These are phyloP conservation scores for Eimeria zaria DNA, from an alignment of 169 alveolate genomes.

Conservation along the genomic window DNA sequence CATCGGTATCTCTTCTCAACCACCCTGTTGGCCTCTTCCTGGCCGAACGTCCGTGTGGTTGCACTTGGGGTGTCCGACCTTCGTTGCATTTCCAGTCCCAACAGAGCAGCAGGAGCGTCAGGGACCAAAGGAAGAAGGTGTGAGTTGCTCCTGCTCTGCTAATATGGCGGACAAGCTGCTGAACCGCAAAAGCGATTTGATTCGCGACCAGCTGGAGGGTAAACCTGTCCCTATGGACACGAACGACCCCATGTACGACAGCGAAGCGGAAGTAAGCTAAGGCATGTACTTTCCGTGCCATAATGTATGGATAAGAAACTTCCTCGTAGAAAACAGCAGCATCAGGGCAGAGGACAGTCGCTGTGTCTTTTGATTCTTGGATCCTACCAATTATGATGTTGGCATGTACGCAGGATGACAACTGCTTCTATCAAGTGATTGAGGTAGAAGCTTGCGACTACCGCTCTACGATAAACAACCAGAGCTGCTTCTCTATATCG, in stretches of 20 bases:
- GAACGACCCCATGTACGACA: slow-evolving; percentile 68
- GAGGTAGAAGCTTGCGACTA: slow-evolving; percentile 75
- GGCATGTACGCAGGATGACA: slow-evolving; percentile 66
- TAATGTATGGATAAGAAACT: not conserved
- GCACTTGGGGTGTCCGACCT: not conserved
- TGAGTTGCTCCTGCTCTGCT: not conserved
- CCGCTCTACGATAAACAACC: slow-evolving; percentile 72
- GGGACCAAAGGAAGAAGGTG: not conserved
- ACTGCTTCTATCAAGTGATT: slow-evolving; percentile 80
- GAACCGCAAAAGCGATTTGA: slow-evolving; percentile 45
- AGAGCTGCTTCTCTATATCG: slow-evolving; percentile 64
- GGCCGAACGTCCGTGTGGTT: not conserved
- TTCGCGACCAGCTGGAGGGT: slow-evolving; percentile 68
- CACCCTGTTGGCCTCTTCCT: not conserved
- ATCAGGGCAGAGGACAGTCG: not conserved
- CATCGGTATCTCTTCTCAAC: not conserved
- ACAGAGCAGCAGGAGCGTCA: slow-evolving; percentile 6
- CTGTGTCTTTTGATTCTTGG: not conserved
- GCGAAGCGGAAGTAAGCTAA: slow-evolving; percentile 54
- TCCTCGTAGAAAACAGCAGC: not conserved
- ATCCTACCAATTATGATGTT: not conserved
- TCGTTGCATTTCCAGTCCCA: slow-evolving; percentile 14
- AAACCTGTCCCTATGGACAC: slow-evolving; percentile 64
- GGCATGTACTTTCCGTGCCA: not conserved
- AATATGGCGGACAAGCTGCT: slow-evolving; percentile 74